Evolutionary conservation across 148 eudicot genomes (phyloP), one percentile per base, ranked within the genome.

Genomic region (Agrostemma githago): DNA sequence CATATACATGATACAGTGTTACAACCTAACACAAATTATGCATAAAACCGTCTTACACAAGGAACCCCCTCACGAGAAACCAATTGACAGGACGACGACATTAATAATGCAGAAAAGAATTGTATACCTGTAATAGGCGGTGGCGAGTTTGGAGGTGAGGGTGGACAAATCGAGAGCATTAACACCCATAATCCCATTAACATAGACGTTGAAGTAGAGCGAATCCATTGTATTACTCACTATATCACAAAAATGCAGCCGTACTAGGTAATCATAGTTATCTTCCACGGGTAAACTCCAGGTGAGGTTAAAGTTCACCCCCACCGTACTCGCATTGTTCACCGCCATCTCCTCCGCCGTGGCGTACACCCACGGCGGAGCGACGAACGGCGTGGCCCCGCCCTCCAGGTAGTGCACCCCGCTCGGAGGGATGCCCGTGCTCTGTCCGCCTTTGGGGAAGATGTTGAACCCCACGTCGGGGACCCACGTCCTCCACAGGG

Each of bases 231-330:
- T 38, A 37, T 3, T 5, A 68, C 90, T 87, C 46, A 89, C 89
- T 71, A 89, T 80, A 64, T 87, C 92, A 68, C 90, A 89, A 62
- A 89, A 89, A 48, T 89, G 93, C 39, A 88, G 73, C 72, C 92
- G 80, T 40, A 89, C 72, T 5, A 89, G 80, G 72, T 87, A 89
- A 19, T 85, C 76, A 72, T 75, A 89, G 37, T 83, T 78, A 1
- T 86, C 78, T 38, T 89, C 92, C 66, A 85, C 88, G 0, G 84
- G 67, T 73, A 89, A 75, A 34, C 54, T 74, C 90, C 92, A 89
- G n/a, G 87, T 83, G 37, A 89, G 81, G 74, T 89, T 89, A 79
- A 89, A 87, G 51, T 84, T 84, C 0, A 78, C 75, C 8, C 42
- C 42, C 0, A 56, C 21, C 1, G 84, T 83, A 8, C 82, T 79